Evolutionary conservation across 352 stramenopile species (phyloP).

Genomic region (Phytophthora aleatoria): DNA sequence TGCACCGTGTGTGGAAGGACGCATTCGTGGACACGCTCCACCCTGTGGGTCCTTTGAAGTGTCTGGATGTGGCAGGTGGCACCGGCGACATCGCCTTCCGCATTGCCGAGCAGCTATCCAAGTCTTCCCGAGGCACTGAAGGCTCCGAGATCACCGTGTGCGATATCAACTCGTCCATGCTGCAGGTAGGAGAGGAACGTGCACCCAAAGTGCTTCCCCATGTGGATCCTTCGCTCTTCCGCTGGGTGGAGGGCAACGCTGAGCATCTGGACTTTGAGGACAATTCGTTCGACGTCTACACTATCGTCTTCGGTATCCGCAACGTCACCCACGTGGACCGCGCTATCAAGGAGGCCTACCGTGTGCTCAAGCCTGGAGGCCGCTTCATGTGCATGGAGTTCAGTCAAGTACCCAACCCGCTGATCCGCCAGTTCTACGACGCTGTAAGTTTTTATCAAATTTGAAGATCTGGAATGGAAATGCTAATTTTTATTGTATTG

Average conservation of each 20-base stretch:
- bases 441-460: constrained; percentile 45
- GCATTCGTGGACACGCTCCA: constrained; percentile 92
- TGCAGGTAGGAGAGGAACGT: constrained; percentile 94
- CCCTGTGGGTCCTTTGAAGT: constrained; percentile 71
- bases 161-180: constrained; percentile 99
- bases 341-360: constrained; percentile 93
- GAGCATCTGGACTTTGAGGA: constrained; percentile 95
- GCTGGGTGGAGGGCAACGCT: constrained; percentile 96
- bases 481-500: background rate
- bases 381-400: constrained; percentile 99
- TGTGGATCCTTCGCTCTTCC: constrained; percentile 62
- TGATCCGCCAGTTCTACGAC: constrained; percentile 96
- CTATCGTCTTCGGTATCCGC: constrained; percentile 98
- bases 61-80: constrained; percentile 97
- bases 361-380: constrained; percentile 96
- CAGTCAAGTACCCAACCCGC: constrained; percentile 92
- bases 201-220: constrained; percentile 76
- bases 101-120: constrained; percentile 83
- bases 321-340: constrained; percentile 98
- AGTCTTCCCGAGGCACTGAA: constrained; percentile 32
- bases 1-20: constrained; percentile 98
- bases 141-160: constrained; percentile 94
- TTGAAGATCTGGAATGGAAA: background rate
- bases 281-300: constrained; percentile 98
- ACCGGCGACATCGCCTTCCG: constrained; percentile 99